Evolutionary conservation across 2,329 filamentous ascomycete genomes (phyloP).

Genomic region (Colletotrichum navitas): DNA sequence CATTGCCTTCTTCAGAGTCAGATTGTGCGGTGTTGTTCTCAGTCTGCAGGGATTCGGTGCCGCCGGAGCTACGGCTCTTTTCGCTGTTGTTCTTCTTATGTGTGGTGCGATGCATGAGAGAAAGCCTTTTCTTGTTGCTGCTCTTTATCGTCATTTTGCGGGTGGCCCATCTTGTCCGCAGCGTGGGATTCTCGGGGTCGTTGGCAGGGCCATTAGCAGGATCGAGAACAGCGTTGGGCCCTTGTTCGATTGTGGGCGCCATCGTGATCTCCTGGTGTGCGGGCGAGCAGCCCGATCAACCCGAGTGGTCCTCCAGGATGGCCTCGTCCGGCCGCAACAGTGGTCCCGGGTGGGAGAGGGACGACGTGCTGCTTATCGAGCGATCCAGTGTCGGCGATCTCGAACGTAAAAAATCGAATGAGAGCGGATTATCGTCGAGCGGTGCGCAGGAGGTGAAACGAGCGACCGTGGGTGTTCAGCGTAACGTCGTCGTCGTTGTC

Average conservation of each 20-base stretch:
- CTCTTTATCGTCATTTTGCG: slow-evolving; percentile 83
- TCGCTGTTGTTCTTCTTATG: slow-evolving; percentile 73
- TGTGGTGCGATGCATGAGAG: slow-evolving; percentile 82
- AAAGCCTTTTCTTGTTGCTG: slow-evolving; percentile 83
- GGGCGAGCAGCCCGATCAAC: slow-evolving; percentile 53
- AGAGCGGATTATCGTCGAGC: slow-evolving; percentile 10
- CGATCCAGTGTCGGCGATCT: slow-evolving; percentile 27
- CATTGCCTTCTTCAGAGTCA: slow-evolving; percentile 56
- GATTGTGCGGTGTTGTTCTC: slow-evolving; percentile 43
- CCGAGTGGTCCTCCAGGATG: slow-evolving; percentile 57
- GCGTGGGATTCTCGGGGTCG: slow-evolving; percentile 58
- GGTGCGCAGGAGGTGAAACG: slow-evolving; percentile 28
- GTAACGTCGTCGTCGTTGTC: slow-evolving; percentile 36
- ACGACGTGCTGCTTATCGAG: background rate
- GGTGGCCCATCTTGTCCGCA: slow-evolving; percentile 96
- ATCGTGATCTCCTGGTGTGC: slow-evolving; percentile 46
- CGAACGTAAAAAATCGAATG: slow-evolving; percentile 4
- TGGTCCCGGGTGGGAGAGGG: slow-evolving; percentile 34
- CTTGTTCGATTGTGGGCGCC: slow-evolving; percentile 42
- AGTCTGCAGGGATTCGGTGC: slow-evolving; percentile 47
- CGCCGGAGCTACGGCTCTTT: slow-evolving; percentile 71
- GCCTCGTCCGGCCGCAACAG: slow-evolving; percentile 48
- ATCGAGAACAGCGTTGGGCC: slow-evolving; percentile 16
- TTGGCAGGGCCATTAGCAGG: slow-evolving; percentile 12
- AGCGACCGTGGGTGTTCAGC: slow-evolving; percentile 36